Evolutionary conservation across 257 asterid species (phyloP).

Genomic region (Capsicum rhomboideum): DNA sequence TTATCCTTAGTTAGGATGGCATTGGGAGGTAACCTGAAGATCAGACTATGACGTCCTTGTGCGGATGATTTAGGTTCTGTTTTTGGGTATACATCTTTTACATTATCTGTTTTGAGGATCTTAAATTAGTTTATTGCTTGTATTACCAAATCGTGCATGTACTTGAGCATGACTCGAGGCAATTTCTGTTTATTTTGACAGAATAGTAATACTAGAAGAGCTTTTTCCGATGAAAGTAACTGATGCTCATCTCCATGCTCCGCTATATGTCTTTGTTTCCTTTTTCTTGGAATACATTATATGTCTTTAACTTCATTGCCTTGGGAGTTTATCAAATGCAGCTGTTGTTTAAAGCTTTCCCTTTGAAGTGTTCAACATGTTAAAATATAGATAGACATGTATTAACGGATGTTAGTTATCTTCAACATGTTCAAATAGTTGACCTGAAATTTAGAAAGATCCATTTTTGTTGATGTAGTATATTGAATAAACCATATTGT

Average conservation of each 20-base stretch:
- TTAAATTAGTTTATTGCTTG: not conserved
- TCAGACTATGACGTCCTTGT: slow-evolving; percentile 11
- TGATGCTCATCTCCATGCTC: not conserved
- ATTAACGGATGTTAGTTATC: not conserved
- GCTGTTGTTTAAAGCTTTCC: not conserved
- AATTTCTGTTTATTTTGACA: not conserved
- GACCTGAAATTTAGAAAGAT: not conserved
- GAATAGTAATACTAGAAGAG: not conserved
- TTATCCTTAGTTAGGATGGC: slow-evolving; percentile 5
- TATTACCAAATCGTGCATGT: not conserved
- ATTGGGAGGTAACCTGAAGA: not conserved
- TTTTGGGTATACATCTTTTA: slow-evolving; percentile 4
- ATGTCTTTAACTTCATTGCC: not conserved
- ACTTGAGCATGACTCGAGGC: slow-evolving; percentile 3
- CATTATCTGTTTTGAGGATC: not conserved
- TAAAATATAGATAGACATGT: not conserved
- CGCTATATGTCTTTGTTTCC: not conserved
- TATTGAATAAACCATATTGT: not conserved
- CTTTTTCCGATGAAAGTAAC: not conserved
- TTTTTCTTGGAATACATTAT: not conserved
- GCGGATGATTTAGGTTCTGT: slow-evolving; percentile 8
- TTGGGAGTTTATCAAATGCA: not conserved
- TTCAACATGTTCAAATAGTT: not conserved
- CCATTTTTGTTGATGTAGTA: not conserved
- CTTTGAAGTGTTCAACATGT: not conserved